These are phyloP conservation scores for Tulasnella sp. DNA, from an alignment of 768 basidiomycete genomes.

Conservation along the genomic window DNA sequence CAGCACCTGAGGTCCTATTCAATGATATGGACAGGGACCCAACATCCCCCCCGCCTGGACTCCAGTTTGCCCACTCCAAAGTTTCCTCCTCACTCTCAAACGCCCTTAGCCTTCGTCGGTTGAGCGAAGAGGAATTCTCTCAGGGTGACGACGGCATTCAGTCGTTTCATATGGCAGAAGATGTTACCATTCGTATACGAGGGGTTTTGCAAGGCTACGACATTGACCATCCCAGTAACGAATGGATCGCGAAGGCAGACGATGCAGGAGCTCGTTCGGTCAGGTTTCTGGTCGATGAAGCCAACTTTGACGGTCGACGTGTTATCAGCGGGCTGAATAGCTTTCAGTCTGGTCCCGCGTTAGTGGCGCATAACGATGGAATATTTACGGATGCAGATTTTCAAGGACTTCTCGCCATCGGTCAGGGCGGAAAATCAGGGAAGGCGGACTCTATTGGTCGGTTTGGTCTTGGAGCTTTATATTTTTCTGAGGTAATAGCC, in stretches of 20 bases:
- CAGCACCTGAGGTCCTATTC: not conserved
- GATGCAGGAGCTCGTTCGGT: constrained; percentile 44
- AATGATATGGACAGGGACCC: not conserved
- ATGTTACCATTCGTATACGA: constrained; percentile 37
- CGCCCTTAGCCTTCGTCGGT: constrained; percentile 20
- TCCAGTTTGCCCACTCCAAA: constrained; percentile 6
- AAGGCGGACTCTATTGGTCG: constrained; percentile 40
- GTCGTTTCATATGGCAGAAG: constrained; percentile 40
- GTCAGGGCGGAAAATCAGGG: constrained; percentile 41
- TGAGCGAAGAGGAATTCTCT: constrained; percentile 23
- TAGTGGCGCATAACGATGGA: constrained; percentile 42
- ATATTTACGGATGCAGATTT: constrained; percentile 40
- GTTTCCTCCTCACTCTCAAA: constrained; percentile 11
- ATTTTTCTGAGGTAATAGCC: constrained; percentile 45
- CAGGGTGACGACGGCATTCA: constrained; percentile 26
- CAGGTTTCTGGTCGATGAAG: constrained; percentile 36
- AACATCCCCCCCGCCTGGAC: not conserved
- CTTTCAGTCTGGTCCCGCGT: constrained; percentile 34
- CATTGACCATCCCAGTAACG: constrained; percentile 38
- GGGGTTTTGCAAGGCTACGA: constrained; percentile 39
- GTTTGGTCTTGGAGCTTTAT: constrained; percentile 46
- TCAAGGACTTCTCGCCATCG: constrained; percentile 40
- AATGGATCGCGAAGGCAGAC: constrained; percentile 48
- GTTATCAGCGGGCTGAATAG: constrained; percentile 34
- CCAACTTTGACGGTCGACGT: not conserved